These are phyloP conservation scores for Cardiospermum halicacabum DNA, from an alignment of 345 rosid genomes.

Conservation along the genomic window DNA sequence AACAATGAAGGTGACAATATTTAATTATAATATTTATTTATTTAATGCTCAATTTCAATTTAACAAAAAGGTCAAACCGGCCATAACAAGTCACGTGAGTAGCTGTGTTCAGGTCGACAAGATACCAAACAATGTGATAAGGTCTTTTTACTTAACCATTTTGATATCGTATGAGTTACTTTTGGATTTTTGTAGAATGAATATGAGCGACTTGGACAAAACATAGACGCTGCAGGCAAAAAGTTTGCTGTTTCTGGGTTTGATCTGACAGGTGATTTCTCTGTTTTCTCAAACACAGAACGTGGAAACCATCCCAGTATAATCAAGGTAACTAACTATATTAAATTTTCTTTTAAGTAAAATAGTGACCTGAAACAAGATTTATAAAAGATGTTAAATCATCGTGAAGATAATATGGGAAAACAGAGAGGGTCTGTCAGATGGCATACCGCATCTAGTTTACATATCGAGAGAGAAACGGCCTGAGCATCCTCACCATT, in stretches of 20 bases:
- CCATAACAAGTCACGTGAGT: too few relatives aligned
- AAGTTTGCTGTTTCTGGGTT: neutral
- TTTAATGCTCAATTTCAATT: too few relatives aligned
- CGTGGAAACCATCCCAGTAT: conserved; percentile 46
- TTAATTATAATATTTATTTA: too few relatives aligned
- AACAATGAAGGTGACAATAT: conserved; percentile 30
- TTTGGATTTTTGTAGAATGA: conserved; percentile 32
- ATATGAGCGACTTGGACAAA: conserved; percentile 40
- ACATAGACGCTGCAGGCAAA: conserved; percentile 36
- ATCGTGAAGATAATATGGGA: conserved; percentile 46
- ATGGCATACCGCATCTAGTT: conserved; percentile 36
- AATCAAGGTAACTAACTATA: conserved; percentile 35
- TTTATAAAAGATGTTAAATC: neutral
- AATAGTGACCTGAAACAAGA: neutral
- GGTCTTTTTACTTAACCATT: too few relatives aligned
- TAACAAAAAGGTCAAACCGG: too few relatives aligned
- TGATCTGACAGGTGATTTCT: conserved; percentile 30
- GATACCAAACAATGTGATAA: too few relatives aligned
- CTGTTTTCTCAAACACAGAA: conserved; percentile 34
- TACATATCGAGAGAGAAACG: conserved; percentile 45
- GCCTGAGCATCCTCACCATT: conserved; percentile 32
- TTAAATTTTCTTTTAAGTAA: neutral
- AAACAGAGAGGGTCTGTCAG: conserved; percentile 24
- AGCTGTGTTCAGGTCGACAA: too few relatives aligned
- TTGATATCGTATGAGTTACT: too few relatives aligned